Evolutionary conservation across 345 rosid species (phyloP), one percentile per base, ranked within the genome.

Genomic region (Ricinus communis): DNA sequence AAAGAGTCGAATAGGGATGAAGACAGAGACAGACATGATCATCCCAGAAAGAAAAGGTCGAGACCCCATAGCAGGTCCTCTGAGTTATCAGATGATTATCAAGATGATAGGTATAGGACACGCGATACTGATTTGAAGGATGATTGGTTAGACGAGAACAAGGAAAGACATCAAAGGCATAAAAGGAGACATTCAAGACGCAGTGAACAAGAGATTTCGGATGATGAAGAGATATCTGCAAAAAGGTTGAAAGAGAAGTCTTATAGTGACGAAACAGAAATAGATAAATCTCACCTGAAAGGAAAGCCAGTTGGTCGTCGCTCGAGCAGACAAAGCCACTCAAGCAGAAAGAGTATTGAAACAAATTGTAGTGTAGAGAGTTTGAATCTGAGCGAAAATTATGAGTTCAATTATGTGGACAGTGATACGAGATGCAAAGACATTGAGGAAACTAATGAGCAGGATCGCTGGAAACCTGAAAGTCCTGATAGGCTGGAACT

Each of bases 381-480:
- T 30, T 28, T 30, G 47, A 65, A 57, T 30, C 18, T n/a, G 19
- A 59, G 53, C 0, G 19, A 62, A 14, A 19, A 52, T 24, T 27
- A 52, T 21, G 61, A 65, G 66, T 62, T 43, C 2, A 40, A 43
- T 8, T 21, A 59, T 21, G 70, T 47, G 40, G 68, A 24, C 25
- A 38, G 36, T 5, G 53, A 43, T 58, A 54, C 62, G 28, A 25
- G 43, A 52, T 62, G 27, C 71, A 66, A 31, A 10, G 19, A 14
- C 11, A 22, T 41, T 25, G 43, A 45, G 43, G 64, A 62, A 67
- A 45, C 22, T 30, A 33, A 25, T 6, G 64, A 40, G 22, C 49
- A 30, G 61, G 78, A 78, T 69, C 68, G 78, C n/a, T 78, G 82
- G 85, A 40, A 73, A 51, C 78, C 75, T 43, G 63, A 50, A 50